Conservation (phyloP, 148 eudicot species). For the Limonium bicolor region DNA sequence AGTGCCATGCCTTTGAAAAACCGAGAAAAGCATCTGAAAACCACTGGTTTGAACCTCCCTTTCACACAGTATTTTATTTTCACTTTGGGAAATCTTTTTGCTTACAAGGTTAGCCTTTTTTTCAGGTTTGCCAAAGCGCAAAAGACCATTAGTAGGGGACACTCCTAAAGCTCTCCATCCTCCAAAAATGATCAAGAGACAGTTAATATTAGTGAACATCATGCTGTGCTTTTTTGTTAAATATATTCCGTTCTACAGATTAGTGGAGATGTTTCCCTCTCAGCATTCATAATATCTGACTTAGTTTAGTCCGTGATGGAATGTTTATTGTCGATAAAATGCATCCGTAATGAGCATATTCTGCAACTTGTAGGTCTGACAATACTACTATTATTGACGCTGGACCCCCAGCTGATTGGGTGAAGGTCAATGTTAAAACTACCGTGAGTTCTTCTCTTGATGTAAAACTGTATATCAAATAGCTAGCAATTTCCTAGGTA, state of each 20-base stretch:
- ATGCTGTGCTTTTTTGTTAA: too few species aligned
- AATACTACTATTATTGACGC: constrained; percentile 65
- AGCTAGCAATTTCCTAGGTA: too few species aligned
- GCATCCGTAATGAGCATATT: too few species aligned
- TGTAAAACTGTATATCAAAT: too few species aligned
- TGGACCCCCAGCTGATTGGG: constrained; percentile 96
- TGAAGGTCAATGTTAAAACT: constrained; percentile 76
- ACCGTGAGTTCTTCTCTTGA: constrained; percentile 78
- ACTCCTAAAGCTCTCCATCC: not conserved
- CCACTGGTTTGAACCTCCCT: constrained; percentile 31
- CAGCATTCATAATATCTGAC: too few species aligned
- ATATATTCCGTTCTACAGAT: too few species aligned
- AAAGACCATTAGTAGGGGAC: not conserved
- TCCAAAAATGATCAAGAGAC: not conserved
- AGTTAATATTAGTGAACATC: too few species aligned
- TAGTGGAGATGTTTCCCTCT: too few species aligned
- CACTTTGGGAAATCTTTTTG: not conserved
- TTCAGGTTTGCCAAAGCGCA: not conserved
- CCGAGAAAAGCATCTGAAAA: constrained; percentile 77
- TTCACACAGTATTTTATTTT: not conserved
- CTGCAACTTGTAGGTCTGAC: constrained; percentile 25
- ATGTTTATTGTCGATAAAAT: too few species aligned
- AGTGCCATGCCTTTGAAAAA: constrained; percentile 30
- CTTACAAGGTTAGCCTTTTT: not conserved
- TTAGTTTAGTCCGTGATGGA: too few species aligned